Base-by-base conservation (phyloP, 768 basidiomycete species). In the Mycena leptocephala region DNA sequence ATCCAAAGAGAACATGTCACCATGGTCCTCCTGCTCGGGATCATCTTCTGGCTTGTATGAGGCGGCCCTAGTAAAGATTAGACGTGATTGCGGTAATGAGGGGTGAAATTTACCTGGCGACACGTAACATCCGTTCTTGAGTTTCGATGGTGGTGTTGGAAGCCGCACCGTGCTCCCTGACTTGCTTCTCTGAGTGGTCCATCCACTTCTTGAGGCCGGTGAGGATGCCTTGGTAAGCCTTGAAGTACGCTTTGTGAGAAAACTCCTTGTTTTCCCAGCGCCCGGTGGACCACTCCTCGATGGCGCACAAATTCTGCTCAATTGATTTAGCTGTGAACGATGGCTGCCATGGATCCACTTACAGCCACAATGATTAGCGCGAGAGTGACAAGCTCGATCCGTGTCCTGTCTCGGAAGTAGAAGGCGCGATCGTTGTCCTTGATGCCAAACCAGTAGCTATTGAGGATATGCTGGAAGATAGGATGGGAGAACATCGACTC, bases 241-340 rank as follows among this genome's bases (percentile, higher is more conserved):
- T 32, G 68, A n/a, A 43, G 26, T 70, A 59, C 1, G 18, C 9
- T 13, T 16, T 46, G 41, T 70, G 68, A 9, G 55, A 43, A 33
- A 70, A 70, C 2, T 43, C 32, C 41, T 46, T 61, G 22, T 11
- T 18, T 9, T 18, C 56, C 28, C 32, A 35, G 1, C 59, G 58
- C 4, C 69, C 69, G 18, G 69, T 70, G 30, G 59, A n/a, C 69
- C 69, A 70, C 32, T 70, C 69, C 7, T 70, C 69, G 46, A 70
- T 70, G 30, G 58, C 46, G 35, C 35, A 51, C 4, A 16, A 26
- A 18, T 37, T 46, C 69, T 70, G 37, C 16, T 13, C 28, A 20
- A n/a, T 1, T 5, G 32, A 22, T 3, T 61, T 22, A 62, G 58
- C 30, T 2, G n/a, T 14, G 16, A 28, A 26, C 24, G 18, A 33